phyloP scores from a whole-genome alignment of 352 stramenopile species.

The Pythium oligandrum region DNA sequence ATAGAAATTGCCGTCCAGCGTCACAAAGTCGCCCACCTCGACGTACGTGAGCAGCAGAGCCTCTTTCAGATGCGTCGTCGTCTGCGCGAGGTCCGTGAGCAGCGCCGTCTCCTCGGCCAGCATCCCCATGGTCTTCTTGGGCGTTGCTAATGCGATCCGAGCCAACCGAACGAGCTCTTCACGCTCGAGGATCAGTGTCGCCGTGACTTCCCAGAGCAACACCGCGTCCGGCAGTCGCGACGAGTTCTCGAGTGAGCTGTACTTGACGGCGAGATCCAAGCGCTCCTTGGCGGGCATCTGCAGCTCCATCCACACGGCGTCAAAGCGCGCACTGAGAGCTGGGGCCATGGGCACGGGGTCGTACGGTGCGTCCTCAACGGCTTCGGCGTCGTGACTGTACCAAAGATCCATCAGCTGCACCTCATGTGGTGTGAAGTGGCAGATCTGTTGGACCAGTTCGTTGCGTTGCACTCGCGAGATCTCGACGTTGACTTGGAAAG shows the following conservation, averaged over 20 bases:
- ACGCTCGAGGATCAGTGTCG: slow-evolving; percentile 45
- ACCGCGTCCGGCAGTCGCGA: slow-evolving; percentile 56
- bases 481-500: slow-evolving; percentile 40
- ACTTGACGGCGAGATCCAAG: slow-evolving; percentile 75
- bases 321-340: slow-evolving; percentile 55
- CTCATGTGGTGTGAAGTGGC: slow-evolving; percentile 40
- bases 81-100: slow-evolving; percentile 38
- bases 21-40: slow-evolving; percentile 78
- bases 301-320: slow-evolving; percentile 65
- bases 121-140: slow-evolving; percentile 23
- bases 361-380: slow-evolving; percentile 28
- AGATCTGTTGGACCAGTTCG: slow-evolving; percentile 44
- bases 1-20: slow-evolving; percentile 58
- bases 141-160: slow-evolving; percentile 18
- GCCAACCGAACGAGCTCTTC: slow-evolving; percentile 49
- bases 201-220: slow-evolving; percentile 49
- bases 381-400: slow-evolving; percentile 46
- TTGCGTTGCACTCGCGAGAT: slow-evolving; percentile 27
- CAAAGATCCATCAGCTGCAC: slow-evolving; percentile 64
- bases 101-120: slow-evolving; percentile 36
- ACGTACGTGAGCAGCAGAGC: slow-evolving; percentile 55
- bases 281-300: slow-evolving; percentile 50
- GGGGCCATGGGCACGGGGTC: slow-evolving; percentile 64
- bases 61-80: slow-evolving; percentile 36
- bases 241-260: slow-evolving; percentile 51